Evolutionary conservation across 768 basidiomycete species (phyloP), one percentile per base, ranked within the genome.

Genomic region (Tulasnella calospora): DNA sequence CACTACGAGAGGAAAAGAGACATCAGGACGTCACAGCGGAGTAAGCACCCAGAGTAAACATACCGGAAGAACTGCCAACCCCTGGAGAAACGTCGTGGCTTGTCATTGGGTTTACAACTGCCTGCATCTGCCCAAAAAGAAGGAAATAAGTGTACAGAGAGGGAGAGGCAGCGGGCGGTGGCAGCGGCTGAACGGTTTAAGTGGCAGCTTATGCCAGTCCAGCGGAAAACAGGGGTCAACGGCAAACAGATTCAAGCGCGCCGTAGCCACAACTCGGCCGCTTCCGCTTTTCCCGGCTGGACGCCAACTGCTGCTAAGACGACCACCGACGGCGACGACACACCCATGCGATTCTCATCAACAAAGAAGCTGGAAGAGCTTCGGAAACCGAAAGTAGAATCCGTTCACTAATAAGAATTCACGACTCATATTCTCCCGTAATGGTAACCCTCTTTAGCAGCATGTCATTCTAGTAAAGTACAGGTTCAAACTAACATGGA

Each of bases 291-390:
- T 67, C 61, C 61, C 61, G n/a, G 61, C 4, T 51, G 15, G 47
- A 67, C 27, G 61, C n/a, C 61, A n/a, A 67, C 61, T 67, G 61
- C 61, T 67, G 61, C 71, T 40, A 72, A 36, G 38, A 46, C 71
- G 71, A 72, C 44, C 36, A 41, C 2, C 23, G 41, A 23, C 71
- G 36, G 36, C 71, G 9, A 27, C 3, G 19, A 51, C 19, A 57
- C 55, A 71, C 71, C 71, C 21, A 46, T 36, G 71, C 71, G 71
- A n/a, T 13, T 12, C n/a, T 36, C 71, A 72, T 67, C 47, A 51
- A 3, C 47, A 23, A 67, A 67, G 61, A 27, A 67, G 61, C 27
- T 67, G 61, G 30, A 3, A 33, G 30, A 33, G 27, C 33, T 67
- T 67, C 27, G 1, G 33, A 13, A 17, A 13, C n/a, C n/a, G 6